Evolutionary conservation across 1,284 basidiomycete species (phyloP).

Genomic region (Irpex lacteus): DNA sequence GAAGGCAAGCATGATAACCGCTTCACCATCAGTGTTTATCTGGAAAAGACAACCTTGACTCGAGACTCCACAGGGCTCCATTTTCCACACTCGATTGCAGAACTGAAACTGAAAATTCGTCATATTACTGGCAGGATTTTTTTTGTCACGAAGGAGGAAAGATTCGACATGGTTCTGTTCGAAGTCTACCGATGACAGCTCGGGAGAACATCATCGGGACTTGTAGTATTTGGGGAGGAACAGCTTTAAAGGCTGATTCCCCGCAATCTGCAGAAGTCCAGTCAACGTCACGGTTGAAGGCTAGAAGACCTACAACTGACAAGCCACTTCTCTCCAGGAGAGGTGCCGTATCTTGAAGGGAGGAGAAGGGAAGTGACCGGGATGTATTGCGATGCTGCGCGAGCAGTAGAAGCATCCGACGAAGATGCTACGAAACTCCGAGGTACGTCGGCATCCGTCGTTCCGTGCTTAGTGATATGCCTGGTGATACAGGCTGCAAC

Average conservation of each 20-base stretch:
- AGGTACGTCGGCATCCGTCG: background rate
- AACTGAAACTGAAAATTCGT: no score
- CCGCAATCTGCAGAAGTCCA: background rate
- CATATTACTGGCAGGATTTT: no score
- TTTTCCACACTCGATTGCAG: no score
- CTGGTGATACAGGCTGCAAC: background rate
- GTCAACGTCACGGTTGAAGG: background rate
- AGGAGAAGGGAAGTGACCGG: background rate
- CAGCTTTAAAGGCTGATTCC: slow-evolving; percentile 1
- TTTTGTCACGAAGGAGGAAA: no score
- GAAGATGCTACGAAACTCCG: background rate
- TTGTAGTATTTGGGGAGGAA: background rate
- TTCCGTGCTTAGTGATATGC: background rate
- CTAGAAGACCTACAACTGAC: background rate
- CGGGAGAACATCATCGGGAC: no score
- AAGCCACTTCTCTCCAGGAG: background rate
- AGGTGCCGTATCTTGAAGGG: background rate
- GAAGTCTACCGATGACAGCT: no score
- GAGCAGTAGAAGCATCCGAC: background rate
- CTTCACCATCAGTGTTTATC: slow-evolving; percentile 65
- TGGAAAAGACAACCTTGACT: background rate
- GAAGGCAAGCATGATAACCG: slow-evolving; percentile 85
- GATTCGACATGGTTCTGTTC: no score
- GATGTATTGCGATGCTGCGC: background rate
- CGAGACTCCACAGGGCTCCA: no score